Evolutionary conservation across 148 eudicot species (phyloP).

Genomic region (Pharnaceum exiguum): DNA sequence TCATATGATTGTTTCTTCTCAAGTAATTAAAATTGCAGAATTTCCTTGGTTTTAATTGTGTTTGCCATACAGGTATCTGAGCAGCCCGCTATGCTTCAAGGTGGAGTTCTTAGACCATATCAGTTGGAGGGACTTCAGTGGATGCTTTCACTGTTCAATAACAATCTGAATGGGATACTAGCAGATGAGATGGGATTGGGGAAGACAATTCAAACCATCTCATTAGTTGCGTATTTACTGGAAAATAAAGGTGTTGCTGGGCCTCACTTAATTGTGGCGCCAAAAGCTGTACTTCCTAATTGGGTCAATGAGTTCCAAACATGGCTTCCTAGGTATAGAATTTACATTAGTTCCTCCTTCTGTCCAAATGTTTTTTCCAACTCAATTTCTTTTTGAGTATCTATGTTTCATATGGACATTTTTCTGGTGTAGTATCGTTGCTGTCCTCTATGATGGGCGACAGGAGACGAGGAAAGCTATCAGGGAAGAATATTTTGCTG

Average conservation of each 20-base stretch:
- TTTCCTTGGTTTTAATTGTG: not conserved
- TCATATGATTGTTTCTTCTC: not conserved
- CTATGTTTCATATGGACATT: constrained; percentile 11
- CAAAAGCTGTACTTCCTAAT: constrained; percentile 95
- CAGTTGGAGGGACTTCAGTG: constrained; percentile 98
- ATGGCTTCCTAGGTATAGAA: constrained; percentile 84
- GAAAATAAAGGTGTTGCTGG: constrained; percentile 91
- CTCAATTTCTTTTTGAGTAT: not conserved
- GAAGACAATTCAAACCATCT: constrained; percentile 93
- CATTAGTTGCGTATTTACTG: constrained; percentile 81
- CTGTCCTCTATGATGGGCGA: constrained; percentile 88
- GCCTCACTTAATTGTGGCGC: constrained; percentile 94
- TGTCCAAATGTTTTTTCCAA: not conserved
- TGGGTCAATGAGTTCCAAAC: constrained; percentile 82
- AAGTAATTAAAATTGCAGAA: not conserved
- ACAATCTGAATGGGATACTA: constrained; percentile 93
- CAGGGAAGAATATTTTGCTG: constrained; percentile 83
- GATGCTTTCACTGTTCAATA: constrained; percentile 95
- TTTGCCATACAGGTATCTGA: constrained; percentile 65
- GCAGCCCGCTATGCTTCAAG: constrained; percentile 97
- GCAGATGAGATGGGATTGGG: constrained; percentile 99
- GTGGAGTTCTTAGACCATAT: constrained; percentile 94
- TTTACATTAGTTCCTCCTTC: not conserved
- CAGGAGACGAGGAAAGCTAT: constrained; percentile 73
- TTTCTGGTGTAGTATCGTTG: constrained; percentile 59